phyloP scores from a whole-genome alignment of 2,329 filamentous ascomycete genomes.

The Aspergillus persii region DNA sequence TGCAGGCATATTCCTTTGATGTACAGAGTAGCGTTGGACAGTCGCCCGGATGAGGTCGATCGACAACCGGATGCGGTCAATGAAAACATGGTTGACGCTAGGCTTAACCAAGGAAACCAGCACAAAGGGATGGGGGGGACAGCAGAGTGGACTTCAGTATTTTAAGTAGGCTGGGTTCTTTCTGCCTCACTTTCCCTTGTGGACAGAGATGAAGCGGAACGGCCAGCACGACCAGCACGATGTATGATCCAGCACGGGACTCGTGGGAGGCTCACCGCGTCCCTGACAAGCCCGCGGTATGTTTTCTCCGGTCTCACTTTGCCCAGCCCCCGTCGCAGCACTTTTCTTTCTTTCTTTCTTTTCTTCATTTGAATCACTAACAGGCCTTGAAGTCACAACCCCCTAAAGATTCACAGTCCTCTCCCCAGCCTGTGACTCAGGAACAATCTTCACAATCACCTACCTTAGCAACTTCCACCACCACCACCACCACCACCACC shows the following conservation, averaged over 20 bases:
- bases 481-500: background rate
- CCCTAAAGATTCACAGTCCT: conserved; percentile 2
- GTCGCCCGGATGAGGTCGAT: conserved; percentile 1
- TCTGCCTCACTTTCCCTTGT: background rate
- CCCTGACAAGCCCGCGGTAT: background rate
- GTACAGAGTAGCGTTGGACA: background rate
- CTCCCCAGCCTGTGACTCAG: conserved; percentile 2
- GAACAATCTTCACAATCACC: background rate
- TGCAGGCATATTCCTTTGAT: background rate
- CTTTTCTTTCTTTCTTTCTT: background rate
- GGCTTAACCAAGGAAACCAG: conserved; percentile 16
- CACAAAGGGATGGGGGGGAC: background rate
- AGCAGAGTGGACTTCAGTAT: background rate
- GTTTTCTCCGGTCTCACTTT: background rate
- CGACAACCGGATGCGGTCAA: conserved; percentile 18
- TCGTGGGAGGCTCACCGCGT: conserved; percentile 15
- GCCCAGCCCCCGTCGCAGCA: background rate
- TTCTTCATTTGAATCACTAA: background rate
- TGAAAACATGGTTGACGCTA: conserved; percentile 17
- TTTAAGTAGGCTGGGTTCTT: background rate
- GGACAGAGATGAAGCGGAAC: background rate
- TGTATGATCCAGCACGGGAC: conserved; percentile 27
- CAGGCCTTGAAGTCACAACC: background rate
- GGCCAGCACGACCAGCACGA: conserved; percentile 4
- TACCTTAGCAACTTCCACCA: background rate